Conservation (phyloP, 2,329 filamentous ascomycete species). For the Talaromyces sp. region DNA sequence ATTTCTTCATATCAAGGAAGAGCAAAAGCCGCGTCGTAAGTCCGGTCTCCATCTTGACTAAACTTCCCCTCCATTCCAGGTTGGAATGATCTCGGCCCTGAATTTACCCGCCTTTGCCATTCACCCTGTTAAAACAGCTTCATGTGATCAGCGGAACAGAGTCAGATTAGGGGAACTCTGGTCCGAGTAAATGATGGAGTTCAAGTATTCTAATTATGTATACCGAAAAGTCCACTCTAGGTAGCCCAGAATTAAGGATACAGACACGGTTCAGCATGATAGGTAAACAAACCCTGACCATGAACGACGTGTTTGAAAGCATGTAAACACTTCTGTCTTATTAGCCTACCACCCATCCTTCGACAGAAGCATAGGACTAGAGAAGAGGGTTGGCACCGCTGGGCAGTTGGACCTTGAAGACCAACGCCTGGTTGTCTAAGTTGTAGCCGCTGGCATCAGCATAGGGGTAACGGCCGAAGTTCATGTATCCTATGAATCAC, state of each 20-base stretch:
- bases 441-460: constrained; percentile 58
- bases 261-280: not conserved
- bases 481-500: constrained; percentile 49
- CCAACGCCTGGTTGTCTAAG: constrained; percentile 62
- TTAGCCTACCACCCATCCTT: not conserved
- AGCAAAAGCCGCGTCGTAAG: not conserved
- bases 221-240: not conserved
- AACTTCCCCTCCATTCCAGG: not conserved
- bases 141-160: not conserved
- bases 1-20: not conserved
- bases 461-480: constrained; percentile 58
- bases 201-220: not conserved
- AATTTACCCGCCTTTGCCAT: not conserved
- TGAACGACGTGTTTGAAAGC: not conserved
- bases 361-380: not conserved
- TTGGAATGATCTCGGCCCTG: not conserved
- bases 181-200: not conserved
- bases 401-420: constrained; percentile 48
- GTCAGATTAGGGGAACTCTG: not conserved
- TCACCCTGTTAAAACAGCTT: not conserved
- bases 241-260: not conserved
- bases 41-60: not conserved
- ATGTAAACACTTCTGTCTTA: not conserved
- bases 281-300: not conserved
- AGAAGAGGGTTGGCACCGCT: constrained; percentile 9